Conservation (phyloP, 2,329 filamentous ascomycete species). For the Cladosporium sp. region DNA sequence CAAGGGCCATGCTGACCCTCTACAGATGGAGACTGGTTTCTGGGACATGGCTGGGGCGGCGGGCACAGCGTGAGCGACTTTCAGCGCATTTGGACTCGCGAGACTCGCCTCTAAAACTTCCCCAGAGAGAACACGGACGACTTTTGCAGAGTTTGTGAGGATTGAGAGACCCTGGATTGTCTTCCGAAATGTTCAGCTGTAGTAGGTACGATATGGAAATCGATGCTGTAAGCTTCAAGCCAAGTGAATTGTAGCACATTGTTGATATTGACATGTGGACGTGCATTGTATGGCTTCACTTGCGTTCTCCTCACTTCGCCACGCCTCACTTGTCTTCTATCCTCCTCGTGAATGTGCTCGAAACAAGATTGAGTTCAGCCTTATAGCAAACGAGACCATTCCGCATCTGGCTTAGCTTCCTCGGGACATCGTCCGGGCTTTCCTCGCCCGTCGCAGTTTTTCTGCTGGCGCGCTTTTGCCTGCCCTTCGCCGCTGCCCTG, state of each 20-base stretch:
- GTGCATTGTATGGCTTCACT: background rate
- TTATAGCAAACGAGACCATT: background rate
- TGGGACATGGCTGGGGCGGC: conserved; percentile 65
- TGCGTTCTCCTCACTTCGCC: background rate
- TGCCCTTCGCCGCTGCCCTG: conserved; percentile 13
- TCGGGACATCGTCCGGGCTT: background rate
- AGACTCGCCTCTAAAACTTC: background rate
- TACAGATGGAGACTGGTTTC: conserved; percentile 67
- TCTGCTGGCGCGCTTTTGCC: conserved; percentile 9
- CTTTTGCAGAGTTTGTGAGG: background rate
- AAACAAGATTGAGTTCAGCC: conserved; percentile 7
- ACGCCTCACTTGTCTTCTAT: background rate
- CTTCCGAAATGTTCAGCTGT: background rate
- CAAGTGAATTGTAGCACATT: background rate
- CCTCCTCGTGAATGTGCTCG: background rate
- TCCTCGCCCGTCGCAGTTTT: conserved; percentile 3
- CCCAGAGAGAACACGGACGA: background rate
- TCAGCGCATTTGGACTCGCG: background rate
- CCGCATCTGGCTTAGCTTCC: background rate
- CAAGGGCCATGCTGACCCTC: conserved; percentile 35
- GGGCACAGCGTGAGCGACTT: background rate
- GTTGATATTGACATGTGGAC: background rate
- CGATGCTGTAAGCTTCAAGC: background rate
- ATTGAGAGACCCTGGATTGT: background rate
- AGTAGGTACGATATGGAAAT: background rate